Base-by-base conservation (phyloP, 805 yeast genomes). In the Wickerhamiella hasegawae region DNA sequence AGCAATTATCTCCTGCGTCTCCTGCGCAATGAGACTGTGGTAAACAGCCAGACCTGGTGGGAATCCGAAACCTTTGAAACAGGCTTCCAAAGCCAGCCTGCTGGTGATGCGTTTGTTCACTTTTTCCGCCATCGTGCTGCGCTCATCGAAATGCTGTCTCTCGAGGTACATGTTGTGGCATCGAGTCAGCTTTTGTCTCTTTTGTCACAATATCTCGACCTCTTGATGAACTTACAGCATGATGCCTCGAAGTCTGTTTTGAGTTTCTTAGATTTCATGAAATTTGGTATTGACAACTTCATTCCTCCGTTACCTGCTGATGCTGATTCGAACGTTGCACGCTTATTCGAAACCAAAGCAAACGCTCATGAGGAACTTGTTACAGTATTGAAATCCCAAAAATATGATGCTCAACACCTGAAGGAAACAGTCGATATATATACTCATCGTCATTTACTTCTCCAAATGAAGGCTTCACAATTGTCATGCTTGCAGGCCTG, bases 401-500 rank as follows among this genome's bases (percentile, higher is more conserved):
- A 21, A 8, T 8, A 6, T 21, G 24, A 21, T 21, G 24, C 24
- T 8, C 24, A 8, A 8, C 11, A 21, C 11, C 10, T 11, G 6
- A 6, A 11, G 10, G 24, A 21, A 6, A 21, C 6, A 11, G 24
- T 25, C 9, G 15, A 19, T 25, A n/a, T n/a, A n/a, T n/a, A n/a
- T n/a, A n/a, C n/a, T n/a, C n/a, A n/a, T n/a, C n/a, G n/a, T n/a
- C n/a, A n/a, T n/a, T n/a, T n/a, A n/a, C n/a, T n/a, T n/a, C 21
- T 22, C 23, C 28, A 29, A 15, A 20, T 32, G 5, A 28, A 32
- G 5, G 33, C 14, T 18, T 59, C 63, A 6, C 90, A 78, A 41
- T 57, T 77, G 32, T 57, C 66, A 11, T 71, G 76, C 38, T 57
- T 87, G 20, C 82, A 76, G 48, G 69, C 92, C 0, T 87, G 97